Base-by-base conservation (phyloP, 2,329 filamentous ascomycete species). In the Neopestalotiopsis sp. region DNA sequence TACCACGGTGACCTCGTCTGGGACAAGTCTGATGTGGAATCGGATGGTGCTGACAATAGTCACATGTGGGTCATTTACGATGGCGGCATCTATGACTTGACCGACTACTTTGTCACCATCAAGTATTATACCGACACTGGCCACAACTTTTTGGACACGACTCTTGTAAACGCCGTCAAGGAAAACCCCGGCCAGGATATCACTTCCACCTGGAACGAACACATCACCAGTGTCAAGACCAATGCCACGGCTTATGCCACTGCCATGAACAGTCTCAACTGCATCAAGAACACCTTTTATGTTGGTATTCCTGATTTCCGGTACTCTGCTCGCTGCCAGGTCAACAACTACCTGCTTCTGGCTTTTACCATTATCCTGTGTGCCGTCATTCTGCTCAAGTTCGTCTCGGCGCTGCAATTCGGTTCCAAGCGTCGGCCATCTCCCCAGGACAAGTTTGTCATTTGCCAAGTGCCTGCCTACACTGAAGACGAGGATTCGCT, bases 391-490 rank as follows among this genome's bases (percentile, higher is more conserved):
- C 77, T 90, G 65, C 83, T 93, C 82, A 99, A 98, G 81, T 99
- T 99, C 83, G 80, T 99, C 76, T 91, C 96, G 66, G 96, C 96
- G 13, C 86, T 99, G 57, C 96, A 98, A 76, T 93, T 99, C 70
- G 95, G 95, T 60, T 94, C 94, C 4, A 98, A 98, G 84, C 90
- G 93, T 69, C 91, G 94, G 20, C 96, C 96, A 2, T 88, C 92
- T 5, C 92, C 94, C 49, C 96, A 98, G 80, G 96, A 99, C 81
- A 99, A 98, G 79, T 99, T 99, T 75, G 95, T 99, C 75, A 98
- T 99, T 73, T 98, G 96, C 81, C 94, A 98, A 80, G 94, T 99
- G 40, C 96, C 96, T 10, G 96, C 96, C 4, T 99, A 99, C 78
- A 99, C 96, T 0, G 96, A 99, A 84, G 96, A 94, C 75, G 96